Evolutionary conservation across 805 yeast genomes (phyloP), one percentile per base, ranked within the genome.

Genomic region (Scheffersomyces lignosus): DNA sequence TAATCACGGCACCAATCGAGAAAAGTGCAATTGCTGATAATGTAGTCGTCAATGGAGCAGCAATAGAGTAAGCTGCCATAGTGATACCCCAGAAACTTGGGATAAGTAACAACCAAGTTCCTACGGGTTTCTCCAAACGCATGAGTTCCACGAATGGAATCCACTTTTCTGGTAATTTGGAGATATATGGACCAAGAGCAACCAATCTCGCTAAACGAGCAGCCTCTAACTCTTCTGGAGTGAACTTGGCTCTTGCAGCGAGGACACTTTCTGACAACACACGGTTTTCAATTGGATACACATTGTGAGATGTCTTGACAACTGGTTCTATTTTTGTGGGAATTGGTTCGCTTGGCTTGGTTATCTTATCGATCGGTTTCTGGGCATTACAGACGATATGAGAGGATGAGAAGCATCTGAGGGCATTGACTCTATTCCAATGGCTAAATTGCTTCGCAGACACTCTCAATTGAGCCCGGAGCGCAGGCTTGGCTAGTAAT

Each of bases 51-150:
- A 88, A 36, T 0, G 96, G 82, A 0, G 96, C 96, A 2, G 80
- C 63, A 2, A 81, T 62, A 47, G 79, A 70, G 46, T 74, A 83
- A 0, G 95, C 91, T 1, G 96, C 97, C 81, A 90, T 83, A 0
- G 91, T 72, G 37, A 93, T 83, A 8, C 96, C 84, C 98, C 98
- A 93, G 30, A 87, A 77, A 34, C 96, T 83, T 0, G 99, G 99
- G 32, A 87, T 69, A 42, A 78, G 78, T 28, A 93, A 66, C 18
- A 91, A 67, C 74, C 87, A 80, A 0, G 97, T 86, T 0, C 99
- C 99, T n/a, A 86, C 95, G 0, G 99, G 99, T 50, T 87, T 87
- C 55, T 93, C 99, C 37, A 91, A 61, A 37, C 99, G 72, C 85
- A 89, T 82, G 37, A 93, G 67, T 54, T 88, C 95, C 29, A 96